These are phyloP conservation scores for Podospora pseudopauciseta DNA, from an alignment of 495 filamentous ascomycete species.

Conservation along the genomic window DNA sequence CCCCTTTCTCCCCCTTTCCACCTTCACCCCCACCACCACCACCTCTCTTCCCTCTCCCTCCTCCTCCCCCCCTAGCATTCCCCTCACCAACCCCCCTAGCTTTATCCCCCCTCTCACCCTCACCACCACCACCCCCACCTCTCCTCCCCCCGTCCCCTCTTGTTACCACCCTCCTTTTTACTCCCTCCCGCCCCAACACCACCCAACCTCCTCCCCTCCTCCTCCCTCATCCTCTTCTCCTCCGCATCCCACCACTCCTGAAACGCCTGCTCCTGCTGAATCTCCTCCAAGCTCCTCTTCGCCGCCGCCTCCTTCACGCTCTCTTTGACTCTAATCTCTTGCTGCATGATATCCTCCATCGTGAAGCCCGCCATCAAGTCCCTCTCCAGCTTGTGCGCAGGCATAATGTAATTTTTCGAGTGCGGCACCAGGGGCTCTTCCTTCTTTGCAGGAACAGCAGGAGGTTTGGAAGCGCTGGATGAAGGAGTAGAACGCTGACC, in stretches of 20 bases:
- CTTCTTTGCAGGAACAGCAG: conserved; percentile 10
- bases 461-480: conserved; percentile 15
- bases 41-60: background rate
- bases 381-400: conserved; percentile 48
- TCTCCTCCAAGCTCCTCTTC: conserved; percentile 84
- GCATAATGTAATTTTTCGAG: conserved; percentile 49
- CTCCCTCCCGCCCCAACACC: conserved; percentile 24
- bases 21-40: background rate
- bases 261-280: conserved; percentile 94
- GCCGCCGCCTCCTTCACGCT: conserved; percentile 75
- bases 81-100: background rate
- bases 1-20: background rate
- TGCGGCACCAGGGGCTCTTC: conserved; percentile 40
- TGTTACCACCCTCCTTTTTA: conserved; percentile 22
- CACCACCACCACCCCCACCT: conserved; percentile 9
- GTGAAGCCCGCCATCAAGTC: conserved; percentile 58
- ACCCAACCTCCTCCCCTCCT: conserved; percentile 51
- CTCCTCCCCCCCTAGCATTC: background rate
- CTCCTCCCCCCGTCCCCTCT: conserved; percentile 30
- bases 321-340: conserved; percentile 82
- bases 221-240: conserved; percentile 62
- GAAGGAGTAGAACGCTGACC: conserved; percentile 35
- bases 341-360: conserved; percentile 82
- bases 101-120: background rate
- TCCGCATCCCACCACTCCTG: conserved; percentile 98